These are phyloP conservation scores for Sporothrix variecibatus DNA, from an alignment of 2,329 filamentous ascomycete genomes.

Conservation along the genomic window DNA sequence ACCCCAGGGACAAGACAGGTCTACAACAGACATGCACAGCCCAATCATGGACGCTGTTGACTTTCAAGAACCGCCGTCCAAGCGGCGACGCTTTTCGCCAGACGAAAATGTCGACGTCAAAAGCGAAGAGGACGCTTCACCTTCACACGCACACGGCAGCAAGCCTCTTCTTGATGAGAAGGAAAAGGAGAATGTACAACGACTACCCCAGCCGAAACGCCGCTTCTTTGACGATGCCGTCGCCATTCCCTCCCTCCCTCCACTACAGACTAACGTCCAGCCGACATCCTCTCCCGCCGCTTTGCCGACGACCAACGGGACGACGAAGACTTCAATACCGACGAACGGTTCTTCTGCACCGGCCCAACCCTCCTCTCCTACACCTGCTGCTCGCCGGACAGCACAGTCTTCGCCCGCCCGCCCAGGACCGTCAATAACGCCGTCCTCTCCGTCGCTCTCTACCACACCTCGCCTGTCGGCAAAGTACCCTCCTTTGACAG, in stretches of 20 bases:
- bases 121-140: no score
- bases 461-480: constrained; percentile 3
- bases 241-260: constrained; percentile 22
- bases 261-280: neutral
- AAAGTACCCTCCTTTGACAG: constrained; percentile 52
- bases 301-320: neutral
- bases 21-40: neutral
- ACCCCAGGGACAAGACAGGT: neutral
- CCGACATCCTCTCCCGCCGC: constrained; percentile 20
- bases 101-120: neutral
- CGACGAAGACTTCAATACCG: neutral
- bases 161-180: neutral
- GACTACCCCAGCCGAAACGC: constrained; percentile 50
- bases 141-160: neutral
- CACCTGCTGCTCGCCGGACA: neutral
- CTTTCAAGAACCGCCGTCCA: constrained; percentile 40
- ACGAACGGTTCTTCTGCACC: neutral
- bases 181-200: constrained; percentile 28
- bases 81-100: constrained; percentile 38
- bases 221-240: constrained; percentile 47
- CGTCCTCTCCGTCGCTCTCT: constrained; percentile 17
- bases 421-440: neutral
- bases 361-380: neutral
- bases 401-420: constrained; percentile 8
- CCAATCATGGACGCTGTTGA: constrained; percentile 41